Base-by-base conservation (phyloP, 225 moss, liverwort and hornwort species). In the Asterella californica region DNA sequence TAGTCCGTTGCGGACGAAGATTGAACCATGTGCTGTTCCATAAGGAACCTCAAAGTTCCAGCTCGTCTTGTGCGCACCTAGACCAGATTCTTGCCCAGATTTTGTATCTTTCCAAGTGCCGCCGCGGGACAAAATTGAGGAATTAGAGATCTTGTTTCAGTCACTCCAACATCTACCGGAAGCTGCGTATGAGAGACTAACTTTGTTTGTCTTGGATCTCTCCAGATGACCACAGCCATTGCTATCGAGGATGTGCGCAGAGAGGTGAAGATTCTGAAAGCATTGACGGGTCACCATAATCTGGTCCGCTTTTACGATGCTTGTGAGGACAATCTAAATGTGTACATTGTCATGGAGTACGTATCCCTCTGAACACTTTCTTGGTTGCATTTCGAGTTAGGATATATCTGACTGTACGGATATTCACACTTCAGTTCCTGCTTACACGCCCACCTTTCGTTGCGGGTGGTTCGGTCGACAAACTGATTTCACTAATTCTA, bases 281-380 rank as follows among this genome's bases (percentile, higher is more conserved):
- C 94, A 61, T 78, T 96, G 80, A 96, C 96, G 21, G 96, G 96
- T 11, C 96, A 96, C 76, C 91, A 92, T 77, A 94, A 96, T 79
- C 79, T 96, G 81, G 96, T 96, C 59, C 92, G 92, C 32, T 96
- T 94, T 79, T 90, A 94, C 79, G 96, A 94, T 79, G 84, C 96
- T 74, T 96, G 96, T 78, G 96, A 96, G 86, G 96, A 96, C 80
- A 94, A 84, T 84, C 52, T 96, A 48, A 96, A 96, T 73, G 96
- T 96, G 80, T 96, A 96, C 82, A 96, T 96, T 83, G 94, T 96
- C 55, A 96, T 96, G 96, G 96, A 96, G 96, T 96, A 94, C 78
- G 96, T 82, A 27, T 37, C 37, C 61, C 81, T 53, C 42, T 32
- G 27, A 65, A 29, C 53, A 70, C 8, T 42, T 27, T 11, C 73